These are phyloP conservation scores for Pythium insidiosum DNA, from an alignment of 352 stramenopile species.

Conservation along the genomic window DNA sequence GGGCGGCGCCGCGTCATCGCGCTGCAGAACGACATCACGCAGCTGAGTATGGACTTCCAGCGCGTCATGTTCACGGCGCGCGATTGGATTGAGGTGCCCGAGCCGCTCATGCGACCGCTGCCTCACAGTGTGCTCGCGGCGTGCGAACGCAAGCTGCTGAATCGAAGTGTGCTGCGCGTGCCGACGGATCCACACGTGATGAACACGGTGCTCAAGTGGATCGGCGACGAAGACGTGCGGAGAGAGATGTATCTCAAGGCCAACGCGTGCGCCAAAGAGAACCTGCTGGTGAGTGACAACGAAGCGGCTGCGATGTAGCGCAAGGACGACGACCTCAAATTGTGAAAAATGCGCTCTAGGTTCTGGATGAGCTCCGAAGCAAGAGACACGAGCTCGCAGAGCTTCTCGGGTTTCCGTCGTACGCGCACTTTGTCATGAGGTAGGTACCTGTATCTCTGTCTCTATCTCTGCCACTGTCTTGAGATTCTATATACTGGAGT, in stretches of 20 bases:
- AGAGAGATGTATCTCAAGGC: conserved; percentile 87
- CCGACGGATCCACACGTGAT: conserved; percentile 84
- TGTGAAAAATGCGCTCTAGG: conserved; percentile 13
- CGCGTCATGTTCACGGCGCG: conserved; percentile 67
- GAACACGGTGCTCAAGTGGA: conserved; percentile 91
- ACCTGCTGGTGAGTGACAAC: conserved; percentile 28
- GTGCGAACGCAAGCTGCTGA: conserved; percentile 63
- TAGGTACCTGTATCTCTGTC: conserved; percentile 25
- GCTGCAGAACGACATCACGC: conserved; percentile 85
- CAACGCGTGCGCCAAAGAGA: conserved; percentile 77
- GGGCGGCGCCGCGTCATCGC: conserved; percentile 76
- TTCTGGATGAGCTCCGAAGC: conserved; percentile 82
- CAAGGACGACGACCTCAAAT: too few species aligned
- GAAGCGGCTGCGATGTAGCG: neutral
- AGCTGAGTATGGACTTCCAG: conserved; percentile 85
- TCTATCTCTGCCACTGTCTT: neutral
- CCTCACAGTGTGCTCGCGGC: conserved; percentile 46
- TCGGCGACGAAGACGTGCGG: conserved; percentile 62
- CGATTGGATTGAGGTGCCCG: conserved; percentile 42
- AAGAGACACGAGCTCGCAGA: conserved; percentile 86
- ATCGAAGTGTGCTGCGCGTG: conserved; percentile 50
- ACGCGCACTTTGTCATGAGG: conserved; percentile 88
- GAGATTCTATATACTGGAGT: neutral
- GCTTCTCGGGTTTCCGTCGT: conserved; percentile 86
- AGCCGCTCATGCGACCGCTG: conserved; percentile 22